A percentile compares a stretch with the other conserved stretches of the same genome.
Conservation (phyloP, 2,329 filamentous ascomycete genomes). For the Coccinonectria pachysandricola region DNA sequence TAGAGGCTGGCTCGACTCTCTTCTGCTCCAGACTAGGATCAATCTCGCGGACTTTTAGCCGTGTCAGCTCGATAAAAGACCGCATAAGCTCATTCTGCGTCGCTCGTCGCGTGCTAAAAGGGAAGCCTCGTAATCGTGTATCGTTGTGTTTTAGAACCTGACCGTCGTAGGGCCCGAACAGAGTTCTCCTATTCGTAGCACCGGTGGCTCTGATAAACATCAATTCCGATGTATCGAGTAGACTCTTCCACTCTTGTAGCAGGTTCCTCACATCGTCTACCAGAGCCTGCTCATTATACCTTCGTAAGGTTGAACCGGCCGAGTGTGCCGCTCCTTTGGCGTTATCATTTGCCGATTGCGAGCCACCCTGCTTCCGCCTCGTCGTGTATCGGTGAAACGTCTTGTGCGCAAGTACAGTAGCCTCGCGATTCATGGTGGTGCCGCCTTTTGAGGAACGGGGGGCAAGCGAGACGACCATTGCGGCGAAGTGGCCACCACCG, state of each 20-base stretch:
- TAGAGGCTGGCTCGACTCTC: conserved; percentile 26
- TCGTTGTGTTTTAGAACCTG: conserved; percentile 76
- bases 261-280: conserved; percentile 79
- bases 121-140: conserved; percentile 71
- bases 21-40: conserved; percentile 51
- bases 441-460: conserved; percentile 65
- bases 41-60: conserved; percentile 75
- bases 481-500: conserved; percentile 92
- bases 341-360: conserved; percentile 87
- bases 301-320: conserved; percentile 76
- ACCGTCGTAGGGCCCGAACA: conserved; percentile 86
- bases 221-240: conserved; percentile 76
- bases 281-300: conserved; percentile 89
- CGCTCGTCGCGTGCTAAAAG: conserved; percentile 83
- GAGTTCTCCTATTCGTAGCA: conserved; percentile 69
- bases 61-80: conserved; percentile 84
- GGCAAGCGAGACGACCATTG: conserved; percentile 84
- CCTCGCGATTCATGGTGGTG: conserved; percentile 67
- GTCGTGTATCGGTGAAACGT: conserved; percentile 98
- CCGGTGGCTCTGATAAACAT: conserved; percentile 87
- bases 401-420: conserved; percentile 86
- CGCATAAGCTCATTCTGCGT: conserved; percentile 94
- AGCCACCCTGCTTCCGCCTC: conserved; percentile 87
- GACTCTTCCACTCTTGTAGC: conserved; percentile 70
- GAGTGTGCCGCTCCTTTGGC: conserved; percentile 92